Conservation (phyloP, 208 protist genomes). For the Eutreptiella sp. region DNA sequence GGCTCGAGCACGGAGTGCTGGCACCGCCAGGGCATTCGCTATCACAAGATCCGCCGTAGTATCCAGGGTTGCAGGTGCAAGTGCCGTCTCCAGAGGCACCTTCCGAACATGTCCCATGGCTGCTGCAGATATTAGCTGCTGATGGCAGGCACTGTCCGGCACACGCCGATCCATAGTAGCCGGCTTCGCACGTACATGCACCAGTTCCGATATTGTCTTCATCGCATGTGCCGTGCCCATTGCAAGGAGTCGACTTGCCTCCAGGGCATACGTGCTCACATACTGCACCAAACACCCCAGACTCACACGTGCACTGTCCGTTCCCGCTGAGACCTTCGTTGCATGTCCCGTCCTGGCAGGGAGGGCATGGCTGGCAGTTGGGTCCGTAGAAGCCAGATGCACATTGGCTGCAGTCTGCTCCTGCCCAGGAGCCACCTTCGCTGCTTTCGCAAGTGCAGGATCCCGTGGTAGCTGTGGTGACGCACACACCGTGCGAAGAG, state of each 20-base stretch:
- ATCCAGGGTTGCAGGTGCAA: conserved; percentile 36
- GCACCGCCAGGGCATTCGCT: conserved; percentile 28
- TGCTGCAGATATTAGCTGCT: too few species aligned
- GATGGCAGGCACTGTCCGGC: not conserved
- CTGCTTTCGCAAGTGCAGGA: not conserved
- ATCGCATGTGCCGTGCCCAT: not conserved
- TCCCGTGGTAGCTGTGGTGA: not conserved
- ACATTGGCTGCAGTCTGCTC: not conserved
- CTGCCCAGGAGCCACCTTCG: not conserved
- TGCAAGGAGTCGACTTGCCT: not conserved
- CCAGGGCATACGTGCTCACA: not conserved
- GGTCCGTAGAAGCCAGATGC: conserved; percentile 5
- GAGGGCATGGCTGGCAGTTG: conserved; percentile 23
- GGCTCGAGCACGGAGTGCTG: too few species aligned
- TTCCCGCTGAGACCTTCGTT: too few species aligned
- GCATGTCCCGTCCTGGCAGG: too few species aligned
- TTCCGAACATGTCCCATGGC: conserved; percentile 11
- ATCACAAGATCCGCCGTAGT: conserved; percentile 9
- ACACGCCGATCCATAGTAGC: not conserved
- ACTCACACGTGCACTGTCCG: too few species aligned
- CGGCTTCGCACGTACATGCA: not conserved
- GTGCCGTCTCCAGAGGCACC: conserved; percentile 7
- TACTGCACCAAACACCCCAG: too few species aligned
- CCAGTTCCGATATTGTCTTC: too few species aligned
- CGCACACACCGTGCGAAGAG: conserved; percentile 7